Base-by-base conservation (phyloP, 257 asterid genomes). In the Handroanthus guayacan region DNA sequence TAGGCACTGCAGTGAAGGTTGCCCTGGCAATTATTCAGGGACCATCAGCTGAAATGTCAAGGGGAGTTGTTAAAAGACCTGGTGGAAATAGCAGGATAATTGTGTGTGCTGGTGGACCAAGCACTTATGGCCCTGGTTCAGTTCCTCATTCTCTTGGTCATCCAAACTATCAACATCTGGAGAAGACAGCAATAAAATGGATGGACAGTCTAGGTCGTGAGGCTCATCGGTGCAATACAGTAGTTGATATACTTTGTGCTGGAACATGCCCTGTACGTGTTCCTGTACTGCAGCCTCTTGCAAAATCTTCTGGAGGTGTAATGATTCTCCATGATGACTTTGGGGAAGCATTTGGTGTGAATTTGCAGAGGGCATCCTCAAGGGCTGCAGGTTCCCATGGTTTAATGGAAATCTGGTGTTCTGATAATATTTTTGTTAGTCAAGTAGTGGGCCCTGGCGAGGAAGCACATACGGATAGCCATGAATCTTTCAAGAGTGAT, bases 321-420 rank as follows among this genome's bases (percentile, higher is more conserved):
- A 78, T 94, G 62, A 79, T 92, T 82, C 92, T 92, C 66, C 98
- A 94, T 20, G 98, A 94, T 74, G 98, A 94, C 80, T 94, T 94
- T 79, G 98, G 98, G 57, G 97, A 94, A 87, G 98, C 98, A 61
- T 94, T 91, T 86, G 98, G 98, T 73, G 97, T 94, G 79, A 94
- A 94, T 82, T 85, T 94, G 89, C 98, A 94, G 89, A 86, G 97
- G 80, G 98, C 98, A 69, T 89, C 98, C 57, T 66, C 82, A 36
- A 86, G 97, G 84, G 89, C 98, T 63, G 89, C 97, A 45, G 98
- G 98, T 77, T 94, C 96, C 60, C 90, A 89, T 79, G 98, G 98
- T 79, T 86, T 90, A 76, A 72, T 94, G 82, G 97, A 92, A 85
- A 86, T 94, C 37, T 89, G 97, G 45, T 94, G 98, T 82, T 94